Base-by-base conservation (phyloP, 2,329 filamentous ascomycete species). In the Aspergillus oerlinghausenensis region DNA sequence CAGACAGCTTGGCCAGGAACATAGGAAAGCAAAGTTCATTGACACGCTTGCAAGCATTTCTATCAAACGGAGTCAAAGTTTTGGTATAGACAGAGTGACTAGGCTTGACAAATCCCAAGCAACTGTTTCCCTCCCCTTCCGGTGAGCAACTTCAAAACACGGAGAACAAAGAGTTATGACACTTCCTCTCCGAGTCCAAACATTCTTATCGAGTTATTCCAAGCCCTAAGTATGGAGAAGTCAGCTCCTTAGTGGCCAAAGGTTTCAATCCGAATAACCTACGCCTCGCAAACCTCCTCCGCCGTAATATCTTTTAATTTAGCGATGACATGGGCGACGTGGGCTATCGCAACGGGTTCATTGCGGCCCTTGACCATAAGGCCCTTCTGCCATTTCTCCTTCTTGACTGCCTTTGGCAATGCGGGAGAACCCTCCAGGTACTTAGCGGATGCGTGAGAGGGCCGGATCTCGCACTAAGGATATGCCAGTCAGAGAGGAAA, bases 291-390 rank as follows among this genome's bases (percentile, higher is more conserved):
- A 21, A 99, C 88, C 69, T 93, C 88, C 68, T 95, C 86, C 0
- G 96, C 82, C 3, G 81, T 75, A 3, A 96, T 79, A 0, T 84
- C 90, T 74, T 96, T 97, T 61, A 97, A 88, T 45, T 82, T 86
- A 1, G 94, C 93, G 62, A 99, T 87, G 52, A 93, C 90, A 72
- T 88, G 86, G n/a, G 91, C 94, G 14, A 99, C 89, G 53, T 88
- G 86, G 62, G 88, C 85, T 63, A 99, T 97, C 53, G 84, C 88
- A 65, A 88, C 92, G 9, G 93, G 90, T 75, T 99, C 94, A 70
- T 99, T 99, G 58, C 94, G 84, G 0, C 93, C 91, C 77, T 97
- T 99, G 53, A 99, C 84, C 89, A 97, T 93, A 43, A 82, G 82
- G 0, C 92, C 93, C 66, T 90, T 85, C 48, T 84, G 83, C 88